These are phyloP conservation scores for Phialocephala subalpina DNA, from an alignment of 2,329 filamentous ascomycete genomes.

Conservation along the genomic window DNA sequence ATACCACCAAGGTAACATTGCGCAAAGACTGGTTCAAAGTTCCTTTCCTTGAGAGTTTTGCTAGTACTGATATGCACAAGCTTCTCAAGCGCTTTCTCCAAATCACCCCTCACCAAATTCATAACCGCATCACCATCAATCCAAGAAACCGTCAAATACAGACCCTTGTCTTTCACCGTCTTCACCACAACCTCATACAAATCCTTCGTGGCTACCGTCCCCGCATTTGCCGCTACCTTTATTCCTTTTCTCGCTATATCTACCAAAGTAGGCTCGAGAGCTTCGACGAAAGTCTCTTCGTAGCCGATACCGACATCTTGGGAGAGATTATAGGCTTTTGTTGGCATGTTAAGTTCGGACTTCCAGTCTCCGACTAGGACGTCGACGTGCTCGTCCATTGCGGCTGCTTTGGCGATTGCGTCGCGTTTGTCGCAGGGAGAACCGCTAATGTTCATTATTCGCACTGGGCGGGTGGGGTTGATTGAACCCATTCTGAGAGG, in stretches of 20 bases:
- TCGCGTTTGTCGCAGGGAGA: slow-evolving; percentile 15
- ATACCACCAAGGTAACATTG: slow-evolving; percentile 46
- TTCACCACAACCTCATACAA: slow-evolving; percentile 48
- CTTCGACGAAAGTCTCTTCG: slow-evolving; percentile 31
- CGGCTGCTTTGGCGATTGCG: slow-evolving; percentile 17
- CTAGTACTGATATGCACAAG: slow-evolving; percentile 19
- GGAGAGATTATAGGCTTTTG: neutral
- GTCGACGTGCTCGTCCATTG: slow-evolving; percentile 14
- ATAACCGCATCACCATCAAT: slow-evolving; percentile 54
- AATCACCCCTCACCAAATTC: neutral
- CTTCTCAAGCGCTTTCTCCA: slow-evolving; percentile 11
- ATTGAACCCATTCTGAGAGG: slow-evolving; percentile 14
- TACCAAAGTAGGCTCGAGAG: slow-evolving; percentile 44
- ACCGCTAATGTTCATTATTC: slow-evolving; percentile 20
- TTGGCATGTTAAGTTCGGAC: slow-evolving; percentile 22
- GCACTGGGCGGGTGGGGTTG: slow-evolving; percentile 4
- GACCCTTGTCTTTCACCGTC: slow-evolving; percentile 21
- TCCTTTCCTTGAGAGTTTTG: slow-evolving; percentile 21
- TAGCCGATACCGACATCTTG: slow-evolving; percentile 8
- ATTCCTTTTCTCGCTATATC: slow-evolving; percentile 55
- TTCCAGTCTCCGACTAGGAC: slow-evolving; percentile 17
- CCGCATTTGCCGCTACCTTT: slow-evolving; percentile 61
- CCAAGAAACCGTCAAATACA: slow-evolving; percentile 51
- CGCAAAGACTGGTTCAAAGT: slow-evolving; percentile 22
- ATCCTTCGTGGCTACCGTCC: slow-evolving; percentile 55